phyloP scores from a whole-genome alignment of 2,329 filamentous ascomycete genomes.

The Talaromyces sp. region DNA sequence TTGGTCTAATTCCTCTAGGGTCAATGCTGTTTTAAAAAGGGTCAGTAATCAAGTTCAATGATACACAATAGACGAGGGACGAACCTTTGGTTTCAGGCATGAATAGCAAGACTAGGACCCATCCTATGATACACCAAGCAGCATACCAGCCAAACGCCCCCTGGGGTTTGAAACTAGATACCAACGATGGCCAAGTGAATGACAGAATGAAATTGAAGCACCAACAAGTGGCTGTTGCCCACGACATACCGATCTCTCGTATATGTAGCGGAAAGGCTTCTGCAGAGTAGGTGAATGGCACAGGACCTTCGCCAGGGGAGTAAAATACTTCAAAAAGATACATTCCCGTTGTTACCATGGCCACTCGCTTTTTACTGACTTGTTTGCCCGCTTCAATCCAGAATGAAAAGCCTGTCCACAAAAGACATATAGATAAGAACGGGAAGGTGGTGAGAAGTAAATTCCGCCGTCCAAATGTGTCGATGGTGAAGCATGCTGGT shows the following conservation, averaged over 20 bases:
- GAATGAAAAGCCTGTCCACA: slow-evolving; percentile 49
- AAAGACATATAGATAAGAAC: slow-evolving; percentile 47
- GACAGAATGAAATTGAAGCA: slow-evolving; percentile 52
- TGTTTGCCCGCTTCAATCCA: slow-evolving; percentile 35
- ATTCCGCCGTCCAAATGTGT: slow-evolving; percentile 60
- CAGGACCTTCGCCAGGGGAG: slow-evolving; percentile 54
- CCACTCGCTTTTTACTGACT: slow-evolving; percentile 29
- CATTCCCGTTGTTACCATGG: slow-evolving; percentile 38
- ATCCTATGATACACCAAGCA: slow-evolving; percentile 50
- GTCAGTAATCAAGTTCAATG: slow-evolving; percentile 11
- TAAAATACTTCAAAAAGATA: slow-evolving; percentile 50
- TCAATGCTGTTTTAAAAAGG: slow-evolving; percentile 23
- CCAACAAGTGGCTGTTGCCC: slow-evolving; percentile 51
- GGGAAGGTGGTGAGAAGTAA: slow-evolving; percentile 60
- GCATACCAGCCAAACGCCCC: slow-evolving; percentile 56
- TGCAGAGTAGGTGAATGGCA: slow-evolving; percentile 61
- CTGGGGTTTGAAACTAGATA: slow-evolving; percentile 44
- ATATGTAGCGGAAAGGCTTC: slow-evolving; percentile 60
- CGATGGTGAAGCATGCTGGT: slow-evolving; percentile 61
- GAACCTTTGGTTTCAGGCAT: slow-evolving; percentile 46
- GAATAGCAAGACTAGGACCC: slow-evolving; percentile 48
- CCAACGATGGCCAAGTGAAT: slow-evolving; percentile 49
- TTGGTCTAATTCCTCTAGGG: slow-evolving; percentile 45
- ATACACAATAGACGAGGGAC: neutral
- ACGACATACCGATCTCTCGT: slow-evolving; percentile 58